A percentile compares a stretch with the other conserved stretches of the same genome.
Evolutionary conservation across 306 rosid species (phyloP).

Genomic region (Cicer pinnatifidum): DNA sequence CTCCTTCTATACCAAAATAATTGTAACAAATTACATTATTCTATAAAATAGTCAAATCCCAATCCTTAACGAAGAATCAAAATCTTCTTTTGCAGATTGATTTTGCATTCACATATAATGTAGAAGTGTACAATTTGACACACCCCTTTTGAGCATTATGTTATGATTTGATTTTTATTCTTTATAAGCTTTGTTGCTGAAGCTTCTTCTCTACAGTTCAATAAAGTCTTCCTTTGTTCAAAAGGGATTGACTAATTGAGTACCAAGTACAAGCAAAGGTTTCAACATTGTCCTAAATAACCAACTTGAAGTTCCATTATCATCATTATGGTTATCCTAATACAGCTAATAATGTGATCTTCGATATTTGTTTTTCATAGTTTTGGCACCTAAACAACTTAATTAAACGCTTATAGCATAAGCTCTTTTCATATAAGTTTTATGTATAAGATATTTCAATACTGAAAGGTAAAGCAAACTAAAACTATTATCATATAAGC

Average conservation of each 20-base stretch:
- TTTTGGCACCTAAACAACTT: too few species aligned
- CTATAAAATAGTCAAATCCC: constrained; percentile 15
- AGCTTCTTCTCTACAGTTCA: constrained; percentile 27
- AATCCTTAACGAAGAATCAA: constrained; percentile 24
- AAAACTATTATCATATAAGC: too few species aligned
- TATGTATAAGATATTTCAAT: too few species aligned
- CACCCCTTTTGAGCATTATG: neutral
- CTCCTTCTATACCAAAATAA: neutral
- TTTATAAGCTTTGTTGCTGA: neutral
- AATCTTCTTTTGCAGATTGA: neutral
- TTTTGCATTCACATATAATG: neutral
- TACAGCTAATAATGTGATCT: neutral
- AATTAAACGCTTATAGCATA: too few species aligned
- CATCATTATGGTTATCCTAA: neutral
- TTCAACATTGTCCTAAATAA: constrained; percentile 19
- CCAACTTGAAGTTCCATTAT: neutral
- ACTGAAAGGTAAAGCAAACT: too few species aligned
- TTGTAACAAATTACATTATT: neutral
- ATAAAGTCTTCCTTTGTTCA: neutral
- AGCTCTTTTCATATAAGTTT: too few species aligned
- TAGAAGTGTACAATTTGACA: neutral
- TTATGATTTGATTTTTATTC: neutral
- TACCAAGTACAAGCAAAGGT: constrained; percentile 9
- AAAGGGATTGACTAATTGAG: neutral
- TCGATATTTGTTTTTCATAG: too few species aligned